Evolutionary conservation across 2,329 filamentous ascomycete genomes (phyloP), one percentile per base, ranked within the genome.

Genomic region (Monilinia fructigena): DNA sequence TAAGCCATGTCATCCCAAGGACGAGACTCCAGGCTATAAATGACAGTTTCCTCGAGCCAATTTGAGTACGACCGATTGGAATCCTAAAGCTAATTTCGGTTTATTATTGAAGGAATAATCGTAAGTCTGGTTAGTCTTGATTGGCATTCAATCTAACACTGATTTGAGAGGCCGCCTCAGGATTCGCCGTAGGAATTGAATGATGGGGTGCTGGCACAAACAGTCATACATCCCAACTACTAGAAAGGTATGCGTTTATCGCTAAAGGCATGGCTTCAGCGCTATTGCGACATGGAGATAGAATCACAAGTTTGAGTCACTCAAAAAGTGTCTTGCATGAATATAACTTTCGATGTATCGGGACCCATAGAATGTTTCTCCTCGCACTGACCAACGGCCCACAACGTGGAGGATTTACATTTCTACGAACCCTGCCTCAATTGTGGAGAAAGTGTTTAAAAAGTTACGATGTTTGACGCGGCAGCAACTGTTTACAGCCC

Each of bases 391-490:
- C 28, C 31, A 50, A 31, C 14, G 28, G 31, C n/a, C 58, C 45
- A 60, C 56, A 26, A 59, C 26, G 12, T 3, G 28, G 20, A 50
- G 42, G 28, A 35, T 60, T 50, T n/a, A 31, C 31, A 58, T 2
- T 5, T 18, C 12, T 5, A 20, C 16, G 26, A 11, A 18, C 38
- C 50, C 28, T 20, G 23, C 31, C n/a, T 60, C 58, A 38, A 40
- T 50, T 61, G 28, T 50, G 58, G 28, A 40, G 45, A 16, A 38
- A 40, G 47, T 8, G 20, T 50, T 61, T 61, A 18, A n/a, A 38
- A 1, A 10, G 20, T 38, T 26, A 14, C 5, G 31, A 35, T 35
- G 31, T 35, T 35, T 35, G 31, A 35, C 31, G 31, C 31, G 31
- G 7, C 31, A 35, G 31, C 31, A 35, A 7, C 50, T 26, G 7